A percentile compares a stretch with the other conserved stretches of the same genome.
Evolutionary conservation across 345 rosid species (phyloP).

Genomic region (Erodium maritimum): DNA sequence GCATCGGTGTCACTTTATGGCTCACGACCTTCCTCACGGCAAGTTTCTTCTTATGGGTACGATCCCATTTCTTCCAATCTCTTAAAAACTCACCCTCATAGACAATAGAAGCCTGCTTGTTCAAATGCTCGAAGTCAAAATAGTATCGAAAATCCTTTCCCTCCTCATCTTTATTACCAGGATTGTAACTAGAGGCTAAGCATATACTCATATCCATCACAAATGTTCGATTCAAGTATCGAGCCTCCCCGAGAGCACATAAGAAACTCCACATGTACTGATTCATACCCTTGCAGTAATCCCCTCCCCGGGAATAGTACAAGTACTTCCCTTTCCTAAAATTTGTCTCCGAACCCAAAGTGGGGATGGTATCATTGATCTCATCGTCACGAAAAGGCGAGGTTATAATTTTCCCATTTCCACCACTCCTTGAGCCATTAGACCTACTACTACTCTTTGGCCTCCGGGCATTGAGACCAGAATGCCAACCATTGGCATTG

Average conservation of each 20-base stretch:
- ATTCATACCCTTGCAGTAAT: constrained; percentile 95
- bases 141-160: constrained; percentile 83
- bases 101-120: constrained; percentile 62
- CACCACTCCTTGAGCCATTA: constrained; percentile 17
- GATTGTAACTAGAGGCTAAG: constrained; percentile 49
- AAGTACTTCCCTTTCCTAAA: constrained; percentile 72
- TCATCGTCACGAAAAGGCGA: constrained; percentile 30
- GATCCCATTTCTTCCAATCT: constrained; percentile 83
- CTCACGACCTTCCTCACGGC: constrained; percentile 66
- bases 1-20: constrained; percentile 52
- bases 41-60: constrained; percentile 53
- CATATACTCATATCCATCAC: constrained; percentile 88
- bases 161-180: constrained; percentile 61
- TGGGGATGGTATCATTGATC: constrained; percentile 60
- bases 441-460: constrained; percentile 23
- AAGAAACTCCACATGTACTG: constrained; percentile 90
- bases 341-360: constrained; percentile 37
- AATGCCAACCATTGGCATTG: constrained; percentile 70
- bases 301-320: constrained; percentile 84
- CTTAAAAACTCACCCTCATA: constrained; percentile 69
- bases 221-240: constrained; percentile 81
- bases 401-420: constrained; percentile 16
- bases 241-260: constrained; percentile 90
- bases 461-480: constrained; percentile 69
- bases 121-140: constrained; percentile 87